Evolutionary conservation across 352 stramenopile genomes (phyloP), one percentile per base, ranked within the genome.

Genomic region (Phytophthora ramorum): DNA sequence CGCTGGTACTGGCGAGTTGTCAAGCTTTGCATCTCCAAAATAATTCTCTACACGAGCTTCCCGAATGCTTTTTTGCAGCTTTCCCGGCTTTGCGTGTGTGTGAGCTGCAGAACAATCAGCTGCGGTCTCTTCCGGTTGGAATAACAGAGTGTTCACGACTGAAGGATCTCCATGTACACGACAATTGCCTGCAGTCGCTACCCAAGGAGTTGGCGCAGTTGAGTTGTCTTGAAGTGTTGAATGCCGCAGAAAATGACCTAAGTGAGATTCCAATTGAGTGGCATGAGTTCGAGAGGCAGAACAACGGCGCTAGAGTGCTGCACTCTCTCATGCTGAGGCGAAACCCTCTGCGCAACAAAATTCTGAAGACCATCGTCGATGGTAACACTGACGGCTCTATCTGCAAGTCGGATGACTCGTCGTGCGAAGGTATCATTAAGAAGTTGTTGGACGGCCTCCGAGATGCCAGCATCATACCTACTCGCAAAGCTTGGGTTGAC

Each of bases 391-490:
- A 78, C 17, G 24, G 46, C 26, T 19, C 50, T 62, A 24, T 63
- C 46, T 43, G 34, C 45, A 0, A 55, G 26, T 20, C 62, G 22
- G 50, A 76, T 60, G 54, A 75, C 37, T 35, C 65, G 10, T 61
- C 73, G 1, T 89, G 81, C 7, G 80, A 86, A 54, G 61, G 59
- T n/a, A 68, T 83, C 12, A 26, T 90, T 14, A 75, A 68, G 52
- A 89, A 87, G 46, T 37, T 92, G 9, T 74, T 91, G 7, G 69
- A 88, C 34, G 63, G 71, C 30, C 74, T 85, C n/a, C 68, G 74
- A 16, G 69, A 71, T 20, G 58, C 62, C 12, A 74, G 48, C 16
- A 8, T 67, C 7, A 34, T 63, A 41, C 17, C 43, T 16, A 24
- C 43, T 59, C 54, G 51, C 7, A 70, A 71, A 22, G 54, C 61